Percentiles rank a stretch among this genome's conserved stretches.
Conservation (phyloP, 176 grass and related monocot genomes). For the Neostapfia colusana region DNA sequence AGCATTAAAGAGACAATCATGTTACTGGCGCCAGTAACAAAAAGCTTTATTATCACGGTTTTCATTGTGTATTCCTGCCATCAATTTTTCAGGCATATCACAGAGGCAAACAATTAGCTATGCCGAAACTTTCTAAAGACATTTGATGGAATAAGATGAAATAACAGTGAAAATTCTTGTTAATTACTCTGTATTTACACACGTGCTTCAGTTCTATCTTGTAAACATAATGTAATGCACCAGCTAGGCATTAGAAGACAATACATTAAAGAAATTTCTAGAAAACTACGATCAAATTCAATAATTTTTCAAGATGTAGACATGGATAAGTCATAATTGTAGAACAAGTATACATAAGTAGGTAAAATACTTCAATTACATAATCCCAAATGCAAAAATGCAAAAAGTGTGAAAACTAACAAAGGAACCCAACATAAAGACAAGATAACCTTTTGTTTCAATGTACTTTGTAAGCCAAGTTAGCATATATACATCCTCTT, state of each 20-base stretch:
- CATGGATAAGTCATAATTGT: not conserved
- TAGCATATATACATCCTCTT: not conserved
- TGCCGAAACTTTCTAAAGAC: slow-evolving; percentile 5
- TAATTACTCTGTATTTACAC: not conserved
- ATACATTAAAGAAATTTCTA: not conserved
- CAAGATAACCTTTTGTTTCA: slow-evolving; percentile 1
- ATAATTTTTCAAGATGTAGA: not conserved
- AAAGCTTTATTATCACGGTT: not conserved
- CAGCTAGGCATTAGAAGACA: not conserved
- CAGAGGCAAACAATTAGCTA: not conserved
- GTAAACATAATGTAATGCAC: too few species aligned
- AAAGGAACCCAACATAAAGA: not conserved
- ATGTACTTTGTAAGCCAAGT: not conserved
- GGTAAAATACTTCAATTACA: not conserved
- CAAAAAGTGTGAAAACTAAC: slow-evolving; percentile 17
- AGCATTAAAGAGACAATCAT: not conserved
- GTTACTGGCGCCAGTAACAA: not conserved
- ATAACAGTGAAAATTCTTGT: not conserved
- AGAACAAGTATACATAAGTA: not conserved
- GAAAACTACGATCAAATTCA: not conserved
- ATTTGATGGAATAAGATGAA: not conserved
- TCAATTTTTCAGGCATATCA: not conserved
- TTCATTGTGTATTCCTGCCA: not conserved
- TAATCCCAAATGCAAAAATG: too few species aligned
- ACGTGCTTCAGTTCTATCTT: not conserved